A percentile compares a stretch with the other conserved stretches of the same genome.
These are phyloP conservation scores for Phallus indusiatus DNA, from an alignment of 768 basidiomycete species.

Conservation along the genomic window DNA sequence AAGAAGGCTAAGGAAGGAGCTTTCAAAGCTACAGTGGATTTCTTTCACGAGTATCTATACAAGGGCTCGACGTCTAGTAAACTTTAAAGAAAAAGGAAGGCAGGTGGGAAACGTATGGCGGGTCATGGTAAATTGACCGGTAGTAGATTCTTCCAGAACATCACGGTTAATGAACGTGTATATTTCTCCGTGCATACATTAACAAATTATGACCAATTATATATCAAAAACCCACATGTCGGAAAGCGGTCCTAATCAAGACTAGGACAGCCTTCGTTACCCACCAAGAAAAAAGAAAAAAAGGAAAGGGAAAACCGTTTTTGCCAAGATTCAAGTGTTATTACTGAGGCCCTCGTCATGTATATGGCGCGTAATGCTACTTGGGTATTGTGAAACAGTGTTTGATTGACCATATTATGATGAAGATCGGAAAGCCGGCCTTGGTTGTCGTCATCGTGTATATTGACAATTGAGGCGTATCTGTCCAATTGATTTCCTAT, in stretches of 20 bases:
- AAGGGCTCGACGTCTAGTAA: neutral
- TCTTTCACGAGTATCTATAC: conserved; percentile 33
- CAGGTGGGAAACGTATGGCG: too few relatives aligned
- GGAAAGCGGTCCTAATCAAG: neutral
- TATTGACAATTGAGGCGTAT: too few relatives aligned
- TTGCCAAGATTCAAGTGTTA: too few relatives aligned
- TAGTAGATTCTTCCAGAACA: neutral
- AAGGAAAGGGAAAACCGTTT: too few relatives aligned
- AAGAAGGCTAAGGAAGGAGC: conserved; percentile 58
- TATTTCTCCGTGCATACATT: neutral
- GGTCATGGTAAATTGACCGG: neutral
- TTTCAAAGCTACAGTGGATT: conserved; percentile 49
- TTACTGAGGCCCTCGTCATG: too few relatives aligned
- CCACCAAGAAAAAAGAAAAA: neutral
- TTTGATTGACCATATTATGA: neutral
- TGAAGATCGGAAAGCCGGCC: neutral
- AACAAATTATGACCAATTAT: neutral
- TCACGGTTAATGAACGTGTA: neutral
- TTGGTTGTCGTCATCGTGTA: too few relatives aligned
- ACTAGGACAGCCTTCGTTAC: neutral
- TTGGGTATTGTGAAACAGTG: too few relatives aligned
- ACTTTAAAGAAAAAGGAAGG: neutral
- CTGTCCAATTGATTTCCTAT: too few relatives aligned
- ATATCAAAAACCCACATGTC: neutral
- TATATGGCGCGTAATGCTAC: too few relatives aligned